Conservation (phyloP, 2,329 filamentous ascomycete species). For the Sporothrix globosa region DNA sequence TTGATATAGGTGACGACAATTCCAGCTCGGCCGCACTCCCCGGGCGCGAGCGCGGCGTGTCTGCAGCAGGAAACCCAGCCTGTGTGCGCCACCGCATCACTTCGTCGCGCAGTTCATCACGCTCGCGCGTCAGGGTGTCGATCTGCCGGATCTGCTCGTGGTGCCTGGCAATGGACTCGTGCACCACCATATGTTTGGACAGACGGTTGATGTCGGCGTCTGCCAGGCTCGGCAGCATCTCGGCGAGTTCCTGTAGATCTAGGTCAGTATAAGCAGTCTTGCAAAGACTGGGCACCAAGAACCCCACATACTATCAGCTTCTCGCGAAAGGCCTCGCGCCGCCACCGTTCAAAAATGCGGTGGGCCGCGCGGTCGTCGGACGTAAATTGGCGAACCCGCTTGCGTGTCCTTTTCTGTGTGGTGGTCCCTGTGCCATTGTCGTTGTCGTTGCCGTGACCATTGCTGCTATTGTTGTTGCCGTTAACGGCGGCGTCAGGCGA, state of each 20-base stretch:
- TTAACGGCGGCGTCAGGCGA: no score
- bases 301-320: constrained; percentile 22
- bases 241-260: constrained; percentile 20
- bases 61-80: neutral
- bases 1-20: neutral
- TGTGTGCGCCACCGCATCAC: constrained; percentile 25
- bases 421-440: neutral
- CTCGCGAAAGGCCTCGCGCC: constrained; percentile 33
- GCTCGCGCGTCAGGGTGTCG: constrained; percentile 15
- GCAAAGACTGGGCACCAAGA: neutral
- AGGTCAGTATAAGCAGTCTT: neutral
- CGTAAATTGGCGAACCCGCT: constrained; percentile 31
- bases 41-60: neutral
- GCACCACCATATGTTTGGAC: constrained; percentile 32
- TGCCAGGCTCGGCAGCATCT: constrained; percentile 22
- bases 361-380: constrained; percentile 31
- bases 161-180: constrained; percentile 31
- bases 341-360: constrained; percentile 30
- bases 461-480: neutral
- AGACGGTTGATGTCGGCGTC: constrained; percentile 28
- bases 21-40: neutral
- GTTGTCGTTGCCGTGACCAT: neutral
- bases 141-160: constrained; percentile 21
- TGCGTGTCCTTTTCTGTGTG: neutral
- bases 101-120: constrained; percentile 27